Conservation (phyloP, 2,329 filamentous ascomycete genomes). For the Talaromyces sp. region DNA sequence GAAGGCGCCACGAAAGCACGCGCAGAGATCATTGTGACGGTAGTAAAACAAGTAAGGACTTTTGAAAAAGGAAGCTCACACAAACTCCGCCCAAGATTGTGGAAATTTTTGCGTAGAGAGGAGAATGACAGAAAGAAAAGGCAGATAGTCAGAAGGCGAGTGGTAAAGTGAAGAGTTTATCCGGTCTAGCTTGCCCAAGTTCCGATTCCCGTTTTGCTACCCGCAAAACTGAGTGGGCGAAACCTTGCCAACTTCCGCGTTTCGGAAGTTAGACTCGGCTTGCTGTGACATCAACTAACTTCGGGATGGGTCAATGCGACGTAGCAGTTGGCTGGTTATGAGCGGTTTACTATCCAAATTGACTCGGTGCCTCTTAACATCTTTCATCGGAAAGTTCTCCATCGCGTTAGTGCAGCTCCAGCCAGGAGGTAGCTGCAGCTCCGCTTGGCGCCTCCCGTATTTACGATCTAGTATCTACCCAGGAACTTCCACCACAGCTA, state of each 20-base stretch:
- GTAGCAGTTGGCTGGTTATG: neutral
- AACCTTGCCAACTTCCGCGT: constrained; percentile 20
- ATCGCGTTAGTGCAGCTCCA: neutral
- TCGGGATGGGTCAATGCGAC: neutral
- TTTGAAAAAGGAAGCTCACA: neutral
- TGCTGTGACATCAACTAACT: constrained; percentile 7
- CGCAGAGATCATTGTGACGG: constrained; percentile 72
- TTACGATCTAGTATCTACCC: neutral
- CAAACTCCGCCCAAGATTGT: constrained; percentile 10
- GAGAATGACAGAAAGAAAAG: constrained; percentile 13
- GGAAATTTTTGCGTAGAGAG: constrained; percentile 1
- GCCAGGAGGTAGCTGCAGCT: neutral
- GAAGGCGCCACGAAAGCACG: constrained; percentile 73
- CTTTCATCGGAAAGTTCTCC: neutral
- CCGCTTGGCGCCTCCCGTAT: neutral
- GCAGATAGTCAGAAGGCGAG: neutral
- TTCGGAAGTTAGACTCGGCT: constrained; percentile 19
- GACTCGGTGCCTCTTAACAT: too few relatives aligned
- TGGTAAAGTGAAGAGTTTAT: constrained; percentile 16
- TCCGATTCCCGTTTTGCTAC: constrained; percentile 16
- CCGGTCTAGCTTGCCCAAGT: constrained; percentile 14
- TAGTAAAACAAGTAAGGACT: constrained; percentile 16
- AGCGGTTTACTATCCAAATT: neutral
- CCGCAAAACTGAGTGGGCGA: constrained; percentile 5
- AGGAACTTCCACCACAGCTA: neutral